A percentile compares a stretch with the other conserved stretches of the same genome.
Evolutionary conservation across 1,284 basidiomycete species (phyloP).

Genomic region (Rhodofomes roseus): DNA sequence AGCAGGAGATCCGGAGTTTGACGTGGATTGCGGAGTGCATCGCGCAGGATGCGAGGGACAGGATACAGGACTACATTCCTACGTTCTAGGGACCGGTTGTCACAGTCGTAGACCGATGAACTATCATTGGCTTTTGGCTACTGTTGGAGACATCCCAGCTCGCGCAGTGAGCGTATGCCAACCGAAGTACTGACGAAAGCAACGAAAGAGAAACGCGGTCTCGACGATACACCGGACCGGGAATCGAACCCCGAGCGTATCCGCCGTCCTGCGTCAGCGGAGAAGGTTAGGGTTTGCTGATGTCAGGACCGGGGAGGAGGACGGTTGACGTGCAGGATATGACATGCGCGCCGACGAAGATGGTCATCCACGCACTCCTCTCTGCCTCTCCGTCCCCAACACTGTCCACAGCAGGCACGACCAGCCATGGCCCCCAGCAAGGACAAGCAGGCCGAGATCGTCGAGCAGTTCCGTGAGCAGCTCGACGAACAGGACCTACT

Average conservation of each 20-base stretch:
- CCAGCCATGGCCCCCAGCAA: constrained; percentile 11
- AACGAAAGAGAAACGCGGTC: too few relatives aligned
- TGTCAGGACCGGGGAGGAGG: neutral
- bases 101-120: neutral
- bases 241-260: neutral
- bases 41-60: constrained; percentile 89
- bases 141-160: too few relatives aligned
- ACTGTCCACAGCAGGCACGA: neutral
- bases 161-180: too few relatives aligned
- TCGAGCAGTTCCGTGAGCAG: constrained; percentile 42
- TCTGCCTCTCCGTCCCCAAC: neutral
- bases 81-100: constrained; percentile 52
- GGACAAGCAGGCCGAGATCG: constrained; percentile 14
- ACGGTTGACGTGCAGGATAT: neutral
- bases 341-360: neutral
- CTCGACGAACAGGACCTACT: constrained; percentile 49
- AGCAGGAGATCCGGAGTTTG: constrained; percentile 97
- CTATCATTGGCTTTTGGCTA: neutral
- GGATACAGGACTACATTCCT: constrained; percentile 91
- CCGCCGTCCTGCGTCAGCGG: too few relatives aligned
- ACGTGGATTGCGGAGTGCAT: constrained; percentile 99
- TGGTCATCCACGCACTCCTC: neutral
- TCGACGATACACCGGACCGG: neutral
- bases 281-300: constrained; percentile 1
- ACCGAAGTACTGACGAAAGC: too few relatives aligned